Base-by-base conservation (phyloP, 805 yeast genomes). In the Metschnikowia proteae region DNA sequence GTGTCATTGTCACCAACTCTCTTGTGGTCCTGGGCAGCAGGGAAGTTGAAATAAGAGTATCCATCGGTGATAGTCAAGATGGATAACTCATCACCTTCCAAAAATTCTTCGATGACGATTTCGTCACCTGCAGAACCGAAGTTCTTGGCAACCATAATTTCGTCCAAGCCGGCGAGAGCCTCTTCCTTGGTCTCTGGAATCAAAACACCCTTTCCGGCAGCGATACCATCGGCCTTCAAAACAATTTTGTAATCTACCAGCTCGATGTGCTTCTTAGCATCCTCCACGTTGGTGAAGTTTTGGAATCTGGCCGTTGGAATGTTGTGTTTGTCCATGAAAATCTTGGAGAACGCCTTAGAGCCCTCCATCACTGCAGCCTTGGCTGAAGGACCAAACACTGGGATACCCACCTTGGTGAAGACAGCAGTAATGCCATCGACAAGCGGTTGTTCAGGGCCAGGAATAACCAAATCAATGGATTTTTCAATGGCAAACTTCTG, bases 361-460 rank as follows among this genome's bases (percentile, higher is more conserved):
- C 98, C 99, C 69, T 94, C 99, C 90, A 94, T 86, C 29, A 73
- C 68, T 9, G 99, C 97, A 49, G 98, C 99, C 59, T 79, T 78
- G 23, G 79, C 84, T 34, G 87, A 79, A n/a, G 99, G 99, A 11
- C 99, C 99, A 73, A 94, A 94, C 13, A 91, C 97, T 27, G 97
- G 95, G 56, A 94, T 84, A 55, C 99, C 99, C 45, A 85, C 86
- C 50, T 80, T 81, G 53, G 80, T 72, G 75, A 94, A 90, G 46
- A 73, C 73, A 13, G 83, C 67, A 27, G 91, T 67, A 52, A 94
- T 82, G 45, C 99, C 99, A 61, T 94, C 97, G 30, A 95, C 97
- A 53, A 95, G 76, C 33, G 99, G 98, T 71, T 90, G 96, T 70
- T 94, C 99, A n/a, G 99, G 99, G 31, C 99, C 99, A 33, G 99